phyloP scores from a whole-genome alignment of 2,329 filamentous ascomycete genomes.

The Coniochaeta sp. region DNA sequence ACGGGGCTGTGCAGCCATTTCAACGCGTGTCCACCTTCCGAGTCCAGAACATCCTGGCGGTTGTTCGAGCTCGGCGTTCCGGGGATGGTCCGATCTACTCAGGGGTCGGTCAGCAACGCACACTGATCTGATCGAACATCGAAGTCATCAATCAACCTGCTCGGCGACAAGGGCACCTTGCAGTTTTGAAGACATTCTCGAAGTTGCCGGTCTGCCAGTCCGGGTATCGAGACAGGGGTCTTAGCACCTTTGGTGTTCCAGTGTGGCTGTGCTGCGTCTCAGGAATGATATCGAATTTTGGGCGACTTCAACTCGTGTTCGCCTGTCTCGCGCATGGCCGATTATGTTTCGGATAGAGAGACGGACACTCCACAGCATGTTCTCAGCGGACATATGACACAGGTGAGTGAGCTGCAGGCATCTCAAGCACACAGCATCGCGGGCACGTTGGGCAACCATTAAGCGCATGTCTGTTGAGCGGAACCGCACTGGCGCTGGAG shows the following conservation, averaged over 20 bases:
- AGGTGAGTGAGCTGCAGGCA: background rate
- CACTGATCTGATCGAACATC: background rate
- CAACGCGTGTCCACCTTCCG: background rate
- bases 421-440: background rate
- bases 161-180: background rate
- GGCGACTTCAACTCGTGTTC: background rate
- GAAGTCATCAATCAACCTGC: background rate
- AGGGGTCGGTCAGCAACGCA: background rate
- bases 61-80: background rate
- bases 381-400: background rate
- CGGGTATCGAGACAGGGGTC: background rate
- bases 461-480: background rate
- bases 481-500: background rate
- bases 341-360: background rate
- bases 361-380: background rate
- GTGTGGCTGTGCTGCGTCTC: background rate
- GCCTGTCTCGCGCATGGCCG: background rate
- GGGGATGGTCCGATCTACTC: background rate
- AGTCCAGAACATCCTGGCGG: background rate
- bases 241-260: background rate
- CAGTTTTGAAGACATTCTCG: background rate
- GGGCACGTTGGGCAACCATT: background rate
- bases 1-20: background rate
- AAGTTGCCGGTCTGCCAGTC: background rate
- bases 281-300: background rate